phyloP scores from a whole-genome alignment of 495 filamentous ascomycete genomes.

The Hyaloscypha bicolor region DNA sequence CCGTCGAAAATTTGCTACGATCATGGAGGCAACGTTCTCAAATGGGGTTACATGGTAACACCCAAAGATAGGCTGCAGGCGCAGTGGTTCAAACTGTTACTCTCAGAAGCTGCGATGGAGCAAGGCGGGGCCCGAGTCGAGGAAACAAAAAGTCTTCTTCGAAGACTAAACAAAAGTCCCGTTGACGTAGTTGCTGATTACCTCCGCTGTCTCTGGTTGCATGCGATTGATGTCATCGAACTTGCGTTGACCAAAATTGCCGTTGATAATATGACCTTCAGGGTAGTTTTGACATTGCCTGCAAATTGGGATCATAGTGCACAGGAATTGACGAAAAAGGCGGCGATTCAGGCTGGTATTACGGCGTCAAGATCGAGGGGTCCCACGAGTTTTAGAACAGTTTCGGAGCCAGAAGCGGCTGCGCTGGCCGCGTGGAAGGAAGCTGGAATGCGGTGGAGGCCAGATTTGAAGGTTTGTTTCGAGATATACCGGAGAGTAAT shows the following conservation, averaged over 20 bases:
- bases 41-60: conserved; percentile 11
- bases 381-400: not conserved
- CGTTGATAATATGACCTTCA: conserved; percentile 17
- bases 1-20: conserved; percentile 19
- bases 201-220: conserved; percentile 18
- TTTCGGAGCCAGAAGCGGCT: conserved; percentile 12
- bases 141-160: not conserved
- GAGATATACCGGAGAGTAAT: too few relatives aligned
- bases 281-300: conserved; percentile 30
- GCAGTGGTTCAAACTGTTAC: conserved; percentile 15
- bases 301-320: conserved; percentile 17
- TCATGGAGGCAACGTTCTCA: not conserved
- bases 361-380: not conserved
- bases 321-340: not conserved
- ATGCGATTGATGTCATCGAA: conserved; percentile 11
- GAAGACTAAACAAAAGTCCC: conserved; percentile 14
- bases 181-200: conserved; percentile 32
- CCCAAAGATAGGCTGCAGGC: not conserved
- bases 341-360: conserved; percentile 13
- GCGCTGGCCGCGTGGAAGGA: conserved; percentile 10
- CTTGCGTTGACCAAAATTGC: not conserved
- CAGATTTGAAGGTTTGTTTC: not conserved
- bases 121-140: not conserved
- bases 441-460: conserved; percentile 1
- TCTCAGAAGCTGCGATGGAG: not conserved